Conservation (phyloP, 768 basidiomycete species). For the button mushroom (Agaricus bisporus) region DNA sequence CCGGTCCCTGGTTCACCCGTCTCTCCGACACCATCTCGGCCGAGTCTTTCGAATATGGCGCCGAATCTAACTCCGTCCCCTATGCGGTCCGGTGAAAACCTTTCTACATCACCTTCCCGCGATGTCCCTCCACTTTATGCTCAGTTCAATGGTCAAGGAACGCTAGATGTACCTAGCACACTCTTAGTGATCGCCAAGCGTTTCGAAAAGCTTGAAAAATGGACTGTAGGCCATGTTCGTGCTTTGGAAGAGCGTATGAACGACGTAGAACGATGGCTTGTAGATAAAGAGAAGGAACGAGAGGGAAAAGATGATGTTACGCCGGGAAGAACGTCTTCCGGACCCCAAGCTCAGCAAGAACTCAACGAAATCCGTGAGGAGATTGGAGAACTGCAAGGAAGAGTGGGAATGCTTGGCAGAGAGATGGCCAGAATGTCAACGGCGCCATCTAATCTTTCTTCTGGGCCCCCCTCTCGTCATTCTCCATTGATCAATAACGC, state of each 20-base stretch:
- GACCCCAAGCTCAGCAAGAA: slow-evolving; percentile 27
- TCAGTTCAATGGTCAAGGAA: slow-evolving; percentile 65
- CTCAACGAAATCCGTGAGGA: slow-evolving; percentile 60
- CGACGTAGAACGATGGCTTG: slow-evolving; percentile 86
- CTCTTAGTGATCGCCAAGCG: slow-evolving; percentile 70
- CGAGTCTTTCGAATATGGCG: slow-evolving; percentile 38
- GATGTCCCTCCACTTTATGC: slow-evolving; percentile 72
- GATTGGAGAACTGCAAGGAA: slow-evolving; percentile 65
- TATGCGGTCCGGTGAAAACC: slow-evolving; percentile 42
- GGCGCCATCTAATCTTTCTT: slow-evolving; percentile 41
- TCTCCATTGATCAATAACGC: slow-evolving; percentile 21
- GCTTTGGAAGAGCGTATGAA: slow-evolving; percentile 89
- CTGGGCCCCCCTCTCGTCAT: slow-evolving; percentile 43
- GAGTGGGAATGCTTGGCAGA: slow-evolving; percentile 67
- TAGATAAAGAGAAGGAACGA: slow-evolving; percentile 75
- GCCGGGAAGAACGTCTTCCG: not conserved
- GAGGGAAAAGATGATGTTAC: slow-evolving; percentile 24
- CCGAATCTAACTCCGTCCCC: slow-evolving; percentile 64
- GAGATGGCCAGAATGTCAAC: slow-evolving; percentile 74
- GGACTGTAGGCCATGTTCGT: slow-evolving; percentile 84
- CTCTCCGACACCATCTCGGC: slow-evolving; percentile 60
- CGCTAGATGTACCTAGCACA: slow-evolving; percentile 69
- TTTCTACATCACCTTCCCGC: slow-evolving; percentile 41
- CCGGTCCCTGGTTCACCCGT: slow-evolving; percentile 50
- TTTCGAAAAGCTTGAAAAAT: slow-evolving; percentile 86